Base-by-base conservation (phyloP, 192 early-diverging fungal species). In the Glomus cerebriforme region DNA sequence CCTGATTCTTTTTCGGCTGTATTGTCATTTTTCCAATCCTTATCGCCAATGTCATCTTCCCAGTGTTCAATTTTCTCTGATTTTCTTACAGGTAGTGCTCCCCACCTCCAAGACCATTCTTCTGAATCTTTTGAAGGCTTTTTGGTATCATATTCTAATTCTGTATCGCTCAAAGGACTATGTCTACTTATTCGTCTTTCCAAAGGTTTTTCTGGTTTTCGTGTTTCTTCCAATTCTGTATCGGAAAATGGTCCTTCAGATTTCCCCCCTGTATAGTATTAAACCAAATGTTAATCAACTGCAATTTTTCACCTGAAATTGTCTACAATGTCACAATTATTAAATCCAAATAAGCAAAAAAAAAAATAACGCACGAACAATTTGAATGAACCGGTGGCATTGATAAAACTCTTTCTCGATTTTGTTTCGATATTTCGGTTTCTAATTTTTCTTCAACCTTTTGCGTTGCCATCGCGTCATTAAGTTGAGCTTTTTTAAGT, bases 91-190 rank as follows among this genome's bases (percentile, higher is more conserved):
- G 92, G 93, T 27, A 93, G 70, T 5, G 88, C 85, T 19, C 93
- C 92, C 93, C 93, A 94, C 22, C 86, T 84, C 93, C 93, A 94
- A 15, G 85, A 85, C 92, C 92, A 94, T 32, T 86, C 90, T 35
- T 81, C 81, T 22, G 81, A 73, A 29, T 78, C 26, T 32, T 45
- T 59, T 24, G 49, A 17, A 49, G 49, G 77, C 10, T 67, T 78
- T 24, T 54, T 54, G 37, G 43, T 31, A 1, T 58, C 66, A 58
- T 70, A 67, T 58, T 91, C 90, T 74, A 91, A 85, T 73, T 90
- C 90, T n/a, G 88, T 91, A 68, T 91, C 90, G 58, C 88, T 89
- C 64, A 89, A 81, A 9, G 88, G 87, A 45, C 78, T 86, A 45
- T 76, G 73, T 34, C 81, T 68, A 26, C 58, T 45, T 54, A 45